Base-by-base conservation (phyloP, 768 basidiomycete genomes). In the Psilocybe cyanescens region DNA sequence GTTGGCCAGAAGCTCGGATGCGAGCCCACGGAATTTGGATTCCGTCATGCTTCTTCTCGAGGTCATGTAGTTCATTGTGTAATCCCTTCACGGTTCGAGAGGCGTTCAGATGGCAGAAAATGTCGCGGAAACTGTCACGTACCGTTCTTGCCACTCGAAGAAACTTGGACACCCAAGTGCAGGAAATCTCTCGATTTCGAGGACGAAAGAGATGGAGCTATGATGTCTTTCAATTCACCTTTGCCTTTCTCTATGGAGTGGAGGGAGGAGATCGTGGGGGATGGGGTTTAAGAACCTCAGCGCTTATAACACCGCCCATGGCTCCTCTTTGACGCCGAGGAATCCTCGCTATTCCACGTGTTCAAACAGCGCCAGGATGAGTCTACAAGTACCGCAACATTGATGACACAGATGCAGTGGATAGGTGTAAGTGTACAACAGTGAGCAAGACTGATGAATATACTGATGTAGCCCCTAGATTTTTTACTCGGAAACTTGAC, bases 1-100 rank as follows among this genome's bases (percentile, higher is more conserved):
- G 8, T 60, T 58, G 41, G 62, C 63, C 12, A 64, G 44, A 35
- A 67, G 41, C 30, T 67, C 66, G 4, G 59, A 31, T 9, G 66
- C 60, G 28, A 67, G 59, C 11, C 16, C 50, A 46, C 41, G 31
- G 19, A 58, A 58, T 16, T 29, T 31, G 12, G 54, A 35, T 28
- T 41, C 24, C 37, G 33, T 52, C 7, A 39, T 28, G 30, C 16
- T 8, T 19, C 19, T 33, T 58, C 11, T 41, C 17, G 35, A 6
- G 35, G 56, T 35, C 29, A 35, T 5, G 45, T 37, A 39, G 33
- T 58, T 11, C 50, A 55, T 41, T 8, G 8, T 17, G 35, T 31
- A 8, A 48, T 16, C 31, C 44, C 37, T 46, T 37, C 33, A 48
- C n/a, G 37, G 14, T 8, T 17, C 35, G 55, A 47, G 47, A 61